These are phyloP conservation scores for Populus ilicifolia DNA, from an alignment of 345 rosid species.

Conservation along the genomic window DNA sequence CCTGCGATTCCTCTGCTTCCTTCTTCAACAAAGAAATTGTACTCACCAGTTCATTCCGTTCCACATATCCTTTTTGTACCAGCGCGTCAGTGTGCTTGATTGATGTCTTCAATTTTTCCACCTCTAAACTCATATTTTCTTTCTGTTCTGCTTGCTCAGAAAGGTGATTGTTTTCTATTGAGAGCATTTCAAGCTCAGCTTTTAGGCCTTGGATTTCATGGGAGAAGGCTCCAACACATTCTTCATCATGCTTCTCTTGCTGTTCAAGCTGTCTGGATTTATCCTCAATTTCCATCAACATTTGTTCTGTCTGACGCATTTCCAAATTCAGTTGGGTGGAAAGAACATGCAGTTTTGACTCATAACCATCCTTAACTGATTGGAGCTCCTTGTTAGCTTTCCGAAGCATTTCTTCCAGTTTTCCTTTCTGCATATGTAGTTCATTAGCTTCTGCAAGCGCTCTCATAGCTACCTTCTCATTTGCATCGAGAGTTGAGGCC, in stretches of 20 bases:
- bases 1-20: conserved; percentile 40
- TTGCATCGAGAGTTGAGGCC: conserved; percentile 72
- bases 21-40: conserved; percentile 39
- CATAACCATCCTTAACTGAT: conserved; percentile 40
- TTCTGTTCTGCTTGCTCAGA: conserved; percentile 31
- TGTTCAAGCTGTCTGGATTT: conserved; percentile 48
- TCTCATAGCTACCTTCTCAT: conserved; percentile 75
- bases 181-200: conserved; percentile 41
- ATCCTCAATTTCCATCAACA: conserved; percentile 44
- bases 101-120: conserved; percentile 41
- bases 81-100: conserved; percentile 39
- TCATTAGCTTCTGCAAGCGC: conserved; percentile 72
- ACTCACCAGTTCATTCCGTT: conserved; percentile 40
- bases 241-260: conserved; percentile 50
- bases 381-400: conserved; percentile 52
- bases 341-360: conserved; percentile 45
- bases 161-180: conserved; percentile 24
- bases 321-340: conserved; percentile 41
- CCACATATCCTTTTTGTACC: conserved; percentile 36
- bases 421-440: conserved; percentile 51
- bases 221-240: conserved; percentile 28
- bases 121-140: conserved; percentile 39
- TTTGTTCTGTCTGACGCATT: conserved; percentile 40
- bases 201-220: conserved; percentile 41
- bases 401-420: conserved; percentile 57